Evolutionary conservation across 257 asterid species (phyloP), one percentile per base, ranked within the genome.

Genomic region (Solanum paucissectum): DNA sequence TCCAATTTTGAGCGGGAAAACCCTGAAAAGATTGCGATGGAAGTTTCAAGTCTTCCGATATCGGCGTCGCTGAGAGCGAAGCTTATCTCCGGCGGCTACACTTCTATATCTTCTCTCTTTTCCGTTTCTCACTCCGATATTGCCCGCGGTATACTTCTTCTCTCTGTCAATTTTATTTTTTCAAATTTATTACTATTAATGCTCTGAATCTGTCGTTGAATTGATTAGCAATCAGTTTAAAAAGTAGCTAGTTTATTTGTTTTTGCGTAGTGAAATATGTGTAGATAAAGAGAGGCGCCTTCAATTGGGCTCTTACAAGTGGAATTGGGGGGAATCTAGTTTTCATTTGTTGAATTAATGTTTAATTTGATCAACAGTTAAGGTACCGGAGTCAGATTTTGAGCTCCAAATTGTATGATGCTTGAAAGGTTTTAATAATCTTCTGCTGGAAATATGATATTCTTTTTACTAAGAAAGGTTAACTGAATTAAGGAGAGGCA

Each of bases 21-120:
- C 71, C 86, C 85, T 46, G 40, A 46, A 40, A 77, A 25, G 64
- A 38, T 89, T 42, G 92, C 66, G 87, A 91, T 95, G 98, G 98
- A 94, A 46, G 92, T 93, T 18, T 87, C 95, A 90, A 93, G 91
- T 83, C 90, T 95, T 27, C 98, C 98, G 9, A 93, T 95, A 83
- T 94, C 98, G 69, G 94, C 98, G 72, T 93, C 98, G 85, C 97
- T 89, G 21, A 92, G 98, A 87, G 96, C 93, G 23, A 95, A 94
- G 90, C 86, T 95, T 91, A 92, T 94, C 66, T 92, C 96, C 37
- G 93, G 94, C n/a, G 98, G 98, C 88, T 94, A 93, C 87, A 87
- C 92, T 87, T 94, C 95, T 87, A 92, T 95, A 46, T 90, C 96
- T 23, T 94, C 98, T 9, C 95, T 94, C 33, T 88, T 93, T 88